These are phyloP conservation scores for Trichomonas gallinae DNA, from an alignment of 208 protist genomes.

Conservation along the genomic window DNA sequence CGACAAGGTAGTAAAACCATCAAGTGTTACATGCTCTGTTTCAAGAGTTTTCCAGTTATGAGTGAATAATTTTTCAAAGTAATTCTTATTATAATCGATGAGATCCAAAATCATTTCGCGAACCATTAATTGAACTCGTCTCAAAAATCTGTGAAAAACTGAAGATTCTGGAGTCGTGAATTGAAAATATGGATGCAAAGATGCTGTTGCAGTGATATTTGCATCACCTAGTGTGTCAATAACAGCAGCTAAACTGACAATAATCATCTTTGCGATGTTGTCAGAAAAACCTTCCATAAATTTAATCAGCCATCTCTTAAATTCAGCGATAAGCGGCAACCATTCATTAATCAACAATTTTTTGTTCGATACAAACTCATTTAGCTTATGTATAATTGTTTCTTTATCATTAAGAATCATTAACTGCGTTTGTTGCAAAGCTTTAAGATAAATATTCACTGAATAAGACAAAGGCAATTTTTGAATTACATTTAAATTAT, in stretches of 20 bases:
- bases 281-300: background rate
- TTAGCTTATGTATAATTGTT: background rate
- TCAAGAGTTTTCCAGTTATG: background rate
- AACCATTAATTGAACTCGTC: background rate
- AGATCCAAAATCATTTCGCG: background rate
- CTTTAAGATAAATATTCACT: background rate
- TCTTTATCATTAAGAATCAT: background rate
- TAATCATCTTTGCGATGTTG: background rate
- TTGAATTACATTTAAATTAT: background rate
- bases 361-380: background rate
- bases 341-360: background rate
- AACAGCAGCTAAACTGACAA: background rate
- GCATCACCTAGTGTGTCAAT: background rate
- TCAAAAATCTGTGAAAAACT: background rate
- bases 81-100: background rate
- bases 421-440: background rate
- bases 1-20: background rate
- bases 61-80: background rate
- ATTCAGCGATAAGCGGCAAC: background rate
- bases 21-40: background rate
- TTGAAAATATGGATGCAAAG: background rate
- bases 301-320: background rate
- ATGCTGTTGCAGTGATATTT: background rate
- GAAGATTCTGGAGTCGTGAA: background rate
- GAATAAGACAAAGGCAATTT: background rate